Conservation (phyloP, 2,329 filamentous ascomycete genomes). For the Exophiala lecanii-corni region DNA sequence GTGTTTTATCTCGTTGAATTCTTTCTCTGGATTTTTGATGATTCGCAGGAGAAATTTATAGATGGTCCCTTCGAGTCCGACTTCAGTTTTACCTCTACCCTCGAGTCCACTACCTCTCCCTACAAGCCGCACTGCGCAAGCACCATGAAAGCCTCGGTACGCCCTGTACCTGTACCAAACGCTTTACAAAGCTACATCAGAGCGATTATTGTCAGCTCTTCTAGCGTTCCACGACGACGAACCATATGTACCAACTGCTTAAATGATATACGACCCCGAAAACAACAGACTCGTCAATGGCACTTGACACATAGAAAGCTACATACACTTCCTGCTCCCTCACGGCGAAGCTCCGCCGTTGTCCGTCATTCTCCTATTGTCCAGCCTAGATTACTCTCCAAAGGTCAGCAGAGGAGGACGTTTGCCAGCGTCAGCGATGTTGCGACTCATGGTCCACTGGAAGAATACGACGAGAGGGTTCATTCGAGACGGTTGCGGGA, state of each 20-base stretch:
- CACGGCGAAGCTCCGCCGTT: neutral
- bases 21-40: no score
- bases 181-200: conserved; percentile 21
- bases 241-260: conserved; percentile 17
- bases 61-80: no score
- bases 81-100: no score
- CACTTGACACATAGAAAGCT: conserved; percentile 3
- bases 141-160: conserved; percentile 20
- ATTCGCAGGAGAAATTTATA: no score
- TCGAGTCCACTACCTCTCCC: no score
- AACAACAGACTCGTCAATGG: neutral
- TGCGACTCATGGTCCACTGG: conserved; percentile 60
- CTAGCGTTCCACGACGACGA: conserved; percentile 3
- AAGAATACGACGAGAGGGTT: conserved; percentile 84
- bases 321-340: neutral
- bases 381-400: neutral
- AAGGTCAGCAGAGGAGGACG: conserved; percentile 6
- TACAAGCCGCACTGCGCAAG: no score
- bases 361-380: neutral
- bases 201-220: conserved; percentile 13
- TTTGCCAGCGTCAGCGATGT: conserved; percentile 21
- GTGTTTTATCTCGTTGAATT: no score
- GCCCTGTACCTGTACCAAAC: conserved; percentile 11
- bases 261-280: conserved; percentile 6
- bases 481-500: conserved; percentile 68